Evolutionary conservation across 768 basidiomycete genomes (phyloP).

Genomic region (Suillus occidentalis): DNA sequence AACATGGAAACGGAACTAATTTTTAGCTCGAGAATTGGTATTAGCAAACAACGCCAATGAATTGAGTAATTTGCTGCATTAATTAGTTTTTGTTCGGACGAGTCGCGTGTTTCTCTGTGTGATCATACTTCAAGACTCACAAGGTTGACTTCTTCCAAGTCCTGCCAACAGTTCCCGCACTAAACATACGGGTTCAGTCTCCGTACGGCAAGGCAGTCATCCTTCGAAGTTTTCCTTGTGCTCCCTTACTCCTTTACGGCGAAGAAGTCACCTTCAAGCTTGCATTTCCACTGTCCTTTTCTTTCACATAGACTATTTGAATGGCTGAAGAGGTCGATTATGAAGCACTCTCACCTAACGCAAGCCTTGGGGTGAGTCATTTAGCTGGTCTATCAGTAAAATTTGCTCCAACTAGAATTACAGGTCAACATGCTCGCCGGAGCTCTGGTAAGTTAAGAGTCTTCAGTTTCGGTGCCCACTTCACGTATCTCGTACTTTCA

Average conservation of each 20-base stretch:
- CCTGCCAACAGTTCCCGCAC: background rate
- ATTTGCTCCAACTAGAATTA: conserved; percentile 16
- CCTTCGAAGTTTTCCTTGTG: background rate
- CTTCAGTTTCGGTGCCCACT: background rate
- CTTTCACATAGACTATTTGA: conserved; percentile 15
- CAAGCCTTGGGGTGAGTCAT: conserved; percentile 64
- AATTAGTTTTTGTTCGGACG: background rate
- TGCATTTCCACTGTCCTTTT: background rate
- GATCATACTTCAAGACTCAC: conserved; percentile 3
- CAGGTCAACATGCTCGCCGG: conserved; percentile 98
- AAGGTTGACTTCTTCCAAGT: conserved; percentile 1
- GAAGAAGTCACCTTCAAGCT: conserved; percentile 11
- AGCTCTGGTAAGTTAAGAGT: conserved; percentile 68
- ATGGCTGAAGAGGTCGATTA: conserved; percentile 56
- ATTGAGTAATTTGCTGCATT: no score
- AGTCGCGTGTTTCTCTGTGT: background rate
- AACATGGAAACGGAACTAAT: no score
- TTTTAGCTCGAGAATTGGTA: no score
- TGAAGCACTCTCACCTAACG: conserved; percentile 71
- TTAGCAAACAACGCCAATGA: no score
- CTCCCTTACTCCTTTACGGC: conserved; percentile 3
- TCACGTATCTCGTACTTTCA: background rate
- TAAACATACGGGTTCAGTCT: background rate
- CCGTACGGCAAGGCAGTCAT: background rate
- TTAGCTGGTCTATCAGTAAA: conserved; percentile 12